Evolutionary conservation across 495 filamentous ascomycete genomes (phyloP).

Genomic region (Daldinia caldariorum): DNA sequence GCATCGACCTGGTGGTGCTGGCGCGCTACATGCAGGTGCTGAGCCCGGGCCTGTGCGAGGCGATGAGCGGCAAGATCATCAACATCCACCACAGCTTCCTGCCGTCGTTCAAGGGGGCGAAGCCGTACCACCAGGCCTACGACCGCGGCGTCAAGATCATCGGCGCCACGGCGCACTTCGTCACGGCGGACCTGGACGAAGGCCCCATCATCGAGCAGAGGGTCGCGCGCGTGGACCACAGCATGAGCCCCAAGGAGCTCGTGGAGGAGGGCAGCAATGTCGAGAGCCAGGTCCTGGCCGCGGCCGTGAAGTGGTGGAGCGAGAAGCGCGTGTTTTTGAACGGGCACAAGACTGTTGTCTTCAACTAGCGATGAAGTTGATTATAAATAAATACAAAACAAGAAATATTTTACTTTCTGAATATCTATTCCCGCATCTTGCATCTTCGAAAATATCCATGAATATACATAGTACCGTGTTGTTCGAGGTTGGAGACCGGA

Average conservation of each 20-base stretch:
- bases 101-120: slow-evolving; percentile 81
- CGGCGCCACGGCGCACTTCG: slow-evolving; percentile 79
- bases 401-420: neutral
- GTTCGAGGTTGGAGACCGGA: neutral
- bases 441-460: neutral
- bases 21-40: slow-evolving; percentile 90
- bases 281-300: slow-evolving; percentile 76
- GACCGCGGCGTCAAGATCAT: slow-evolving; percentile 83
- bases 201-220: slow-evolving; percentile 84
- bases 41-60: slow-evolving; percentile 72
- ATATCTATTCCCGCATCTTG: neutral
- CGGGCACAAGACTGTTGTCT: slow-evolving; percentile 78
- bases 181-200: slow-evolving; percentile 79
- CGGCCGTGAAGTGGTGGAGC: slow-evolving; percentile 77
- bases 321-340: slow-evolving; percentile 77
- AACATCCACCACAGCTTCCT: slow-evolving; percentile 85
- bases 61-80: slow-evolving; percentile 79
- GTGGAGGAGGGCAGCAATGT: slow-evolving; percentile 78
- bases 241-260: slow-evolving; percentile 73
- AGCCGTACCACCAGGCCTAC: slow-evolving; percentile 83
- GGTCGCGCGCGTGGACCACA: slow-evolving; percentile 73
- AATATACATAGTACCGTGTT: neutral
- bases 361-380: slow-evolving; percentile 50
- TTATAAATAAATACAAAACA: neutral
- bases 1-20: slow-evolving; percentile 76